Percentiles rank a stretch among this genome's conserved stretches.
phyloP scores from a whole-genome alignment of 225 moss, liverwort and hornwort genomes.

The Physcomitrellopsis africana region DNA sequence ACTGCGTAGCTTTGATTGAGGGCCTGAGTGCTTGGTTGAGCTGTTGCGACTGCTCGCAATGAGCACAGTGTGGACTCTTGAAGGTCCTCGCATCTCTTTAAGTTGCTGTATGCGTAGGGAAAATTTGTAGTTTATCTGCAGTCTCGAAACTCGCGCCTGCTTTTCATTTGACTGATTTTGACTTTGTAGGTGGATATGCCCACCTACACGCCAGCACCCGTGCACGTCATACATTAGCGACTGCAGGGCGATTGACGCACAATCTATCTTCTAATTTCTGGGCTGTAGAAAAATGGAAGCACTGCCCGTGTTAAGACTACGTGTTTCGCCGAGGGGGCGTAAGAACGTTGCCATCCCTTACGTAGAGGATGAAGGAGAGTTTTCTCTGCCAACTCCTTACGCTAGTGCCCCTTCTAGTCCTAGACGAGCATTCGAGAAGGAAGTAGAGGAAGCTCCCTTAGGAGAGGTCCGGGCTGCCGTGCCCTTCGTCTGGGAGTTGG shows the following conservation, averaged over 20 bases:
- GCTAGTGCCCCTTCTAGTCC: slow-evolving; percentile 39
- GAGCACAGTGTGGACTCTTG: background rate
- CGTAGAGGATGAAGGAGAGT: slow-evolving; percentile 10
- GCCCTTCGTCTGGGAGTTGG: slow-evolving; percentile 38
- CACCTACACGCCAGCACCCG: background rate
- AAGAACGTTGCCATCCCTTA: background rate
- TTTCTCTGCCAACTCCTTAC: slow-evolving; percentile 21
- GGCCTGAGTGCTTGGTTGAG: no score
- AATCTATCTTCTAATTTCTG: background rate
- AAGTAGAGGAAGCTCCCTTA: slow-evolving; percentile 33
- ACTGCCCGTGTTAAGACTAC: slow-evolving; percentile 10
- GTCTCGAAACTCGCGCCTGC: slow-evolving; percentile 17
- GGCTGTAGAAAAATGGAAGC: slow-evolving; percentile 37
- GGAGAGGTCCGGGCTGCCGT: slow-evolving; percentile 43
- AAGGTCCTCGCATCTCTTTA: background rate
- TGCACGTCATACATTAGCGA: slow-evolving; percentile 15
- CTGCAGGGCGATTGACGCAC: background rate
- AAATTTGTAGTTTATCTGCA: background rate
- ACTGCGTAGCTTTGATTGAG: background rate
- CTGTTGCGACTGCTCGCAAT: background rate
- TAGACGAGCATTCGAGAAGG: slow-evolving; percentile 22
- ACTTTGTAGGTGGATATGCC: slow-evolving; percentile 9
- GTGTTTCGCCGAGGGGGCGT: slow-evolving; percentile 31
- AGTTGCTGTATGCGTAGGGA: background rate
- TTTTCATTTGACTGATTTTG: background rate